A percentile compares a stretch with the other conserved stretches of the same genome.
Conservation (phyloP, 2,329 filamentous ascomycete genomes). For the Fusarium sp. region DNA sequence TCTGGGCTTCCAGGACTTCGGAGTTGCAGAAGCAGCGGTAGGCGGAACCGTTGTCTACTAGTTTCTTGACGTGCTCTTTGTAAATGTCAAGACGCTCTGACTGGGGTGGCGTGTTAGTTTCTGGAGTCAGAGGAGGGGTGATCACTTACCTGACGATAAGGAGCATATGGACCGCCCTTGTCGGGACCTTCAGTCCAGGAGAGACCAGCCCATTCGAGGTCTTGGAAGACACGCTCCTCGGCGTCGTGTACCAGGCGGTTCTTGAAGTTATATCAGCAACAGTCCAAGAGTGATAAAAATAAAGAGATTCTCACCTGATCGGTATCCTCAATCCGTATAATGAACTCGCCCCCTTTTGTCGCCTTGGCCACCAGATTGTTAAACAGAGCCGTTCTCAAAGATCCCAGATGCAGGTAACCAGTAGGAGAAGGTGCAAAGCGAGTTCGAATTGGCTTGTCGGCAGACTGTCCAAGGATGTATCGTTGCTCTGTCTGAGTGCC, state of each 20-base stretch:
- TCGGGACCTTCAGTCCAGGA: conserved; percentile 95
- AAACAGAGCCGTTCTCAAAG: conserved; percentile 91
- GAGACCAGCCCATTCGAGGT: conserved; percentile 89
- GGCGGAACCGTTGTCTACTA: conserved; percentile 78
- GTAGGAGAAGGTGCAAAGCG: conserved; percentile 97
- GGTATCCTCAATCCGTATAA: conserved; percentile 93
- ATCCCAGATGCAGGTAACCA: conserved; percentile 91
- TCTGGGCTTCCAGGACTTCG: conserved; percentile 75
- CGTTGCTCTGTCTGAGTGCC: conserved; percentile 22
- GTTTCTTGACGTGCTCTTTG: conserved; percentile 71
- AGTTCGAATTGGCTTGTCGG: conserved; percentile 64
- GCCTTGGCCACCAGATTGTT: conserved; percentile 91
- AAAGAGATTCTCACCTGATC: conserved; percentile 74
- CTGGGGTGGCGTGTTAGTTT: conserved; percentile 52
- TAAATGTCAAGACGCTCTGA: conserved; percentile 85
- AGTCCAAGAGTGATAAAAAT: neutral
- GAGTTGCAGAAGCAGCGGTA: conserved; percentile 94
- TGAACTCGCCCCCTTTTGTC: conserved; percentile 84
- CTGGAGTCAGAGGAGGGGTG: neutral
- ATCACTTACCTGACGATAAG: conserved; percentile 79
- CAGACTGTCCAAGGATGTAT: conserved; percentile 55
- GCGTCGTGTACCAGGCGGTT: conserved; percentile 84
- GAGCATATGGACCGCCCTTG: conserved; percentile 82
- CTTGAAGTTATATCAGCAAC: conserved; percentile 53
- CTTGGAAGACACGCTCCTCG: conserved; percentile 79